Conservation (phyloP, 106 monocot genomes). For the Apostasia shenzhenica region DNA sequence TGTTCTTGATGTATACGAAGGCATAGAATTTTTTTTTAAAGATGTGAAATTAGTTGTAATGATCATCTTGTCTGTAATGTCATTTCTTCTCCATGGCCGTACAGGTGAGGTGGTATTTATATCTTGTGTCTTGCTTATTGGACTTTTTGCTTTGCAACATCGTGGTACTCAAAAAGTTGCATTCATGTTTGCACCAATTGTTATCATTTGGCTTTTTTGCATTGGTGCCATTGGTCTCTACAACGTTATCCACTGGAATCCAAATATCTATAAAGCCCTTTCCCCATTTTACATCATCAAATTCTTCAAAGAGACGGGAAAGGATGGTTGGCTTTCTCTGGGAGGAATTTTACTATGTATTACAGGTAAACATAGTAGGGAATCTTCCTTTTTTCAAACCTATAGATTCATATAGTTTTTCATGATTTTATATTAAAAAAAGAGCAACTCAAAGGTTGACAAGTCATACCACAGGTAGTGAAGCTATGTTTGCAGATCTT, state of each 20-base stretch:
- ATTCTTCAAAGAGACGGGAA: slow-evolving; percentile 59
- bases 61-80: slow-evolving; percentile 4
- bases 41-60: neutral
- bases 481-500: slow-evolving; percentile 97
- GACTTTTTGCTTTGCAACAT: slow-evolving; percentile 90
- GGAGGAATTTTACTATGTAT: slow-evolving; percentile 79
- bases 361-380: slow-evolving; percentile 41
- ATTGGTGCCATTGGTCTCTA: slow-evolving; percentile 68
- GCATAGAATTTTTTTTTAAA: no score
- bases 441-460: no score
- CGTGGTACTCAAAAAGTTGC: slow-evolving; percentile 86
- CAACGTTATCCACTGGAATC: slow-evolving; percentile 84
- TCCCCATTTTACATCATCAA: slow-evolving; percentile 78
- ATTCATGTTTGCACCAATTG: slow-evolving; percentile 81
- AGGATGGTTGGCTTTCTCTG: slow-evolving; percentile 84
- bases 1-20: no score
- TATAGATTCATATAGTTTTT: no score
- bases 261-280: slow-evolving; percentile 48
- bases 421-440: no score
- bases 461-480: slow-evolving; percentile 37
- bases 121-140: slow-evolving; percentile 71
- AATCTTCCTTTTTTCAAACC: neutral
- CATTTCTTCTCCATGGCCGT: neutral
- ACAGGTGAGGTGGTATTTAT: slow-evolving; percentile 67
- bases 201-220: slow-evolving; percentile 70